Evolutionary conservation across 495 filamentous ascomycete species (phyloP).

Genomic region (Aspergillus nidulans): DNA sequence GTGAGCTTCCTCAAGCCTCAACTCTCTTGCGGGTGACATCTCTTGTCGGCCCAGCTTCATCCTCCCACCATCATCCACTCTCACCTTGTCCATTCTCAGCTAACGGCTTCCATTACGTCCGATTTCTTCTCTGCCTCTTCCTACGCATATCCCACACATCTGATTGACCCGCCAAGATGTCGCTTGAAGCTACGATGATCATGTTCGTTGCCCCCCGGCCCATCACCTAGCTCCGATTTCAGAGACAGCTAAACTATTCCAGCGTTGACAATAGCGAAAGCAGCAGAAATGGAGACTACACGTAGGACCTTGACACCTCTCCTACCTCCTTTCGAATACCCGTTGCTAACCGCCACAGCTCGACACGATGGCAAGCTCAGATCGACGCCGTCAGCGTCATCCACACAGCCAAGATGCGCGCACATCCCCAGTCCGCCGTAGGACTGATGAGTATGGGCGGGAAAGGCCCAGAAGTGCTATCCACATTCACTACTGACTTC

Average conservation of each 20-base stretch:
- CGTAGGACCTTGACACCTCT: slow-evolving; percentile 25
- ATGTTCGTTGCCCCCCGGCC: slow-evolving; percentile 46
- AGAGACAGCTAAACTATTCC: slow-evolving; percentile 21
- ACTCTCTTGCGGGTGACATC: slow-evolving; percentile 18
- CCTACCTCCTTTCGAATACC: slow-evolving; percentile 1
- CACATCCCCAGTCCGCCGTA: slow-evolving; percentile 93
- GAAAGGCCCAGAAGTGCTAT: slow-evolving; percentile 91
- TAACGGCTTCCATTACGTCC: background rate
- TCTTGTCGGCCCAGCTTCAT: slow-evolving; percentile 10
- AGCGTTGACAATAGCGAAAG: slow-evolving; percentile 98
- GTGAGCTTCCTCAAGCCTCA: slow-evolving; percentile 9
- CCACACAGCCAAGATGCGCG: slow-evolving; percentile 88
- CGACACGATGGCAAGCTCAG: slow-evolving; percentile 93
- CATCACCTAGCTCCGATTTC: slow-evolving; percentile 13
- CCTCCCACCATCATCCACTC: slow-evolving; percentile 4
- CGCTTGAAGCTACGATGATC: slow-evolving; percentile 70
- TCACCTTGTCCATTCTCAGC: slow-evolving; percentile 1
- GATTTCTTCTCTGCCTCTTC: slow-evolving; percentile 13
- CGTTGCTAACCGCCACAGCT: slow-evolving; percentile 42
- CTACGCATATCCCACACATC: slow-evolving; percentile 3
- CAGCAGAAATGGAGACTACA: slow-evolving; percentile 94
- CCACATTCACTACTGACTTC: slow-evolving; percentile 90
- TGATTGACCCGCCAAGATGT: slow-evolving; percentile 50
- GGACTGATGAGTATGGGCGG: slow-evolving; percentile 99
- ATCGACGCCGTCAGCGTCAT: slow-evolving; percentile 90